Percentiles rank a stretch among this genome's conserved stretches.
These are phyloP conservation scores for Samsoniella hepiali DNA, from an alignment of 2,329 filamentous ascomycete species.

Conservation along the genomic window DNA sequence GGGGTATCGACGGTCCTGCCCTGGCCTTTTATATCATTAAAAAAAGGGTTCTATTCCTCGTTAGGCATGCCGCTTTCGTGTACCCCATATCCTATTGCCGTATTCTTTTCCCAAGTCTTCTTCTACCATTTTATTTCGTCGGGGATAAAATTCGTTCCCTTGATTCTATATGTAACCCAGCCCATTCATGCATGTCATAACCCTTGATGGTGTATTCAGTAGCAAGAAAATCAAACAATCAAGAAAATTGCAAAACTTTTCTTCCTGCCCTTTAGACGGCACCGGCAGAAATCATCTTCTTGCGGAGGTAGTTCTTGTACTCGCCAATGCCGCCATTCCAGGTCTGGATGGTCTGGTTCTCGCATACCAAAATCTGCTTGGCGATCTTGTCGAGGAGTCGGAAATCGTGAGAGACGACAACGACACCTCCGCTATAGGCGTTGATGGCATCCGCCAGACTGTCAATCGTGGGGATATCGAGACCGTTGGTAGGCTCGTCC, in stretches of 20 bases:
- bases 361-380: conserved; percentile 98
- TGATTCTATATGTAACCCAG: conserved; percentile 26
- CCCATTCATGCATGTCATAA: conserved; percentile 17
- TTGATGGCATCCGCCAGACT: conserved; percentile 97
- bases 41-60: neutral
- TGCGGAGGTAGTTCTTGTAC: conserved; percentile 98
- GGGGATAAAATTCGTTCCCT: conserved; percentile 1
- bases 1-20: neutral
- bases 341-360: conserved; percentile 87
- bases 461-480: conserved; percentile 98
- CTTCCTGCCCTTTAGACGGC: conserved; percentile 65
- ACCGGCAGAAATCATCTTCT: conserved; percentile 93
- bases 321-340: conserved; percentile 89
- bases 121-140: conserved; percentile 13
- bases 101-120: neutral
- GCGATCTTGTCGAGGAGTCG: conserved; percentile 98
- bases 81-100: neutral
- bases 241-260: neutral
- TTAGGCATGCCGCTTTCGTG: neutral
- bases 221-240: neutral
- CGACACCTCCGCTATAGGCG: conserved; percentile 90
- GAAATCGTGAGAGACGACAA: conserved; percentile 98
- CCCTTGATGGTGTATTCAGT: conserved; percentile 18
- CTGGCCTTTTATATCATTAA: conserved; percentile 10
- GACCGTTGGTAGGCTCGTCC: conserved; percentile 98